A percentile compares a stretch with the other conserved stretches of the same genome.
phyloP scores from a whole-genome alignment of 2,329 filamentous ascomycete species.

The Exophiala alcalophila region DNA sequence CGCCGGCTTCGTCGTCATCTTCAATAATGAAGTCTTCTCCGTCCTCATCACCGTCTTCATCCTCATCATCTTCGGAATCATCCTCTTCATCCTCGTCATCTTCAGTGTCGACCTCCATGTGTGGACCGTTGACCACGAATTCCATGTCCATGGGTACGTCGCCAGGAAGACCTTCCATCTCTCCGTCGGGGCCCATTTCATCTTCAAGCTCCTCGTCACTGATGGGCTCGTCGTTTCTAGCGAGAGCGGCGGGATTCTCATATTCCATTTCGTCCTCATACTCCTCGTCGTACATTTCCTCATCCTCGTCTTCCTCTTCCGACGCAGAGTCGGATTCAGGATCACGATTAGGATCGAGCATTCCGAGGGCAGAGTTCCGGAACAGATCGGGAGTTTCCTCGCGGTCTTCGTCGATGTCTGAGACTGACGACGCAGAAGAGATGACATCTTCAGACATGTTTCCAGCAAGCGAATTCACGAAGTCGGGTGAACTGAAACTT shows the following conservation, averaged over 20 bases:
- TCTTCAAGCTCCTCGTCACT: slow-evolving; percentile 80
- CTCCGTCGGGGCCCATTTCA: slow-evolving; percentile 70
- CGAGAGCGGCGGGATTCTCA: slow-evolving; percentile 66
- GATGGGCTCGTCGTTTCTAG: slow-evolving; percentile 74
- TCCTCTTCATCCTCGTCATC: slow-evolving; percentile 63
- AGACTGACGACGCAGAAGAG: slow-evolving; percentile 80
- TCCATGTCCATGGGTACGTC: slow-evolving; percentile 71
- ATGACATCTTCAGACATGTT: slow-evolving; percentile 83
- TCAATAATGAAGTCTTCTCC: slow-evolving; percentile 53
- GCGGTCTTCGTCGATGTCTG: slow-evolving; percentile 78
- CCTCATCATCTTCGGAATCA: slow-evolving; percentile 57
- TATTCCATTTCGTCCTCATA: slow-evolving; percentile 91
- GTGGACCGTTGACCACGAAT: slow-evolving; percentile 71
- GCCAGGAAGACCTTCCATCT: slow-evolving; percentile 61
- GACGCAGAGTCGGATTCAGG: slow-evolving; percentile 70
- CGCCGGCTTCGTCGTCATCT: slow-evolving; percentile 55
- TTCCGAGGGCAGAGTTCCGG: slow-evolving; percentile 90
- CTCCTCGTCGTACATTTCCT: slow-evolving; percentile 86
- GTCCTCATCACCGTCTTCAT: slow-evolving; percentile 52
- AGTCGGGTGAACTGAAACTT: slow-evolving; percentile 65
- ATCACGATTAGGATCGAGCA: slow-evolving; percentile 81
- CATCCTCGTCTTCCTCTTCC: slow-evolving; percentile 68
- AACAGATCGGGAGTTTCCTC: slow-evolving; percentile 97
- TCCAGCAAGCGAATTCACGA: slow-evolving; percentile 63
- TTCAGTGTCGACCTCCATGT: slow-evolving; percentile 62